Evolutionary conservation across 805 yeast species (phyloP).

Genomic region (Metschnikowia matae): DNA sequence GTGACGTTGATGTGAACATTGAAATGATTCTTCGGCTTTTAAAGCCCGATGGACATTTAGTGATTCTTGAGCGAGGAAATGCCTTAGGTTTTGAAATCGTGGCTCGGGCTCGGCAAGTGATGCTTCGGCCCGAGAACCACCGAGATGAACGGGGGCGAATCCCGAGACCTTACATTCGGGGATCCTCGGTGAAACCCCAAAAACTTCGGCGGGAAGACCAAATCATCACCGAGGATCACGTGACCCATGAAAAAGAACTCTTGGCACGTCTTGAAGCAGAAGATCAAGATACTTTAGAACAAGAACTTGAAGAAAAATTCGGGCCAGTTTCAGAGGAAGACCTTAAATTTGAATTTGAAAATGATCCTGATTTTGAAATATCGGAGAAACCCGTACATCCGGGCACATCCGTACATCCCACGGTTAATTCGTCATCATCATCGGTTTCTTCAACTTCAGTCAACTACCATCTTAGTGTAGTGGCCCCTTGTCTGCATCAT

Average conservation of each 20-base stretch:
- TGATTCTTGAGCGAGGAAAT: conserved; percentile 83
- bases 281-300: conserved; percentile 20
- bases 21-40: conserved; percentile 56
- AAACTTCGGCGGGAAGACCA: conserved; percentile 33
- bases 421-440: conserved; percentile 8
- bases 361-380: conserved; percentile 27
- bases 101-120: conserved; percentile 85
- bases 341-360: conserved; percentile 46
- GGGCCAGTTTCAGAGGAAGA: conserved; percentile 44
- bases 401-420: conserved; percentile 6
- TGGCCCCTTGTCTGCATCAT: conserved; percentile 93
- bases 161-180: conserved; percentile 64
- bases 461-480: conserved; percentile 54
- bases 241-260: conserved; percentile 29
- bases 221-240: conserved; percentile 33
- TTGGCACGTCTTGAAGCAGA: conserved; percentile 23
- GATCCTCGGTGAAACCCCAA: conserved; percentile 43
- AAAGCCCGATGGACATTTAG: conserved; percentile 75
- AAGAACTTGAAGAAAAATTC: conserved; percentile 33
- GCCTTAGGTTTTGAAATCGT: conserved; percentile 84
- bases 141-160: conserved; percentile 54
- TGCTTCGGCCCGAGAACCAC: conserved; percentile 79
- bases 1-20: conserved; percentile 65
- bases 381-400: background rate
- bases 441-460: conserved; percentile 14